These are phyloP conservation scores for Pleurotus platypus DNA, from an alignment of 768 basidiomycete genomes.

Conservation along the genomic window DNA sequence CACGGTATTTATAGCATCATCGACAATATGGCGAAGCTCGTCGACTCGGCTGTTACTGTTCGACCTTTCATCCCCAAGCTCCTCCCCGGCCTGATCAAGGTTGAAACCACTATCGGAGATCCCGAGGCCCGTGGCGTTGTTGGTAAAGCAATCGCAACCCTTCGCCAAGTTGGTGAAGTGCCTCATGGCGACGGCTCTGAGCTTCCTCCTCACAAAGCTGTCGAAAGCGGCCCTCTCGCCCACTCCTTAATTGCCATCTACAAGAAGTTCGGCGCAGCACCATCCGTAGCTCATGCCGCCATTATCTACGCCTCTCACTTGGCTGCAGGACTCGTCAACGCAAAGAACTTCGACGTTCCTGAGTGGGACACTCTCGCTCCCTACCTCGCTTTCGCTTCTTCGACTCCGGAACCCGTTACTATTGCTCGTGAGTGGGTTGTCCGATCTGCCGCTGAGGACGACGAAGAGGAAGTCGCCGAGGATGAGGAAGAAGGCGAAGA, in stretches of 20 bases:
- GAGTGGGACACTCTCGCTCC: constrained; percentile 84
- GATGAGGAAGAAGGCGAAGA: constrained; percentile 99
- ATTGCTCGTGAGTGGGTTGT: constrained; percentile 86
- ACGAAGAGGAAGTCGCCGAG: constrained; percentile 64
- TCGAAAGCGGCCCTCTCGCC: constrained; percentile 64
- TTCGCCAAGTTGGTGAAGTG: constrained; percentile 92
- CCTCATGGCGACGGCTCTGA: constrained; percentile 88
- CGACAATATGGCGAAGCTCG: constrained; percentile 99
- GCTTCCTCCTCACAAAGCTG: constrained; percentile 79
- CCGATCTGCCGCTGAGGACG: constrained; percentile 78
- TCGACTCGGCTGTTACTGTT: constrained; percentile 92
- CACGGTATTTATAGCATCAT: constrained; percentile 58
- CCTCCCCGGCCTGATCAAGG: constrained; percentile 93
- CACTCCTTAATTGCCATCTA: constrained; percentile 71
- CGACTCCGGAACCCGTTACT: constrained; percentile 61
- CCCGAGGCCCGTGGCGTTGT: constrained; percentile 96
- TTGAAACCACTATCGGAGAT: constrained; percentile 92
- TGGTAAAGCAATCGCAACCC: constrained; percentile 88
- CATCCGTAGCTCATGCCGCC: constrained; percentile 55
- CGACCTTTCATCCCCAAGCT: constrained; percentile 96
- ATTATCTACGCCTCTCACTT: constrained; percentile 72
- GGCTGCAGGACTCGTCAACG: constrained; percentile 83
- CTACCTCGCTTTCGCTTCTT: constrained; percentile 65
- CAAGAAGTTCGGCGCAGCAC: constrained; percentile 74
- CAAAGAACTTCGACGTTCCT: constrained; percentile 87